A percentile compares a stretch with the other conserved stretches of the same genome.
These are phyloP conservation scores for Boletus vermiculosoides DNA, from an alignment of 768 basidiomycete species.

Conservation along the genomic window DNA sequence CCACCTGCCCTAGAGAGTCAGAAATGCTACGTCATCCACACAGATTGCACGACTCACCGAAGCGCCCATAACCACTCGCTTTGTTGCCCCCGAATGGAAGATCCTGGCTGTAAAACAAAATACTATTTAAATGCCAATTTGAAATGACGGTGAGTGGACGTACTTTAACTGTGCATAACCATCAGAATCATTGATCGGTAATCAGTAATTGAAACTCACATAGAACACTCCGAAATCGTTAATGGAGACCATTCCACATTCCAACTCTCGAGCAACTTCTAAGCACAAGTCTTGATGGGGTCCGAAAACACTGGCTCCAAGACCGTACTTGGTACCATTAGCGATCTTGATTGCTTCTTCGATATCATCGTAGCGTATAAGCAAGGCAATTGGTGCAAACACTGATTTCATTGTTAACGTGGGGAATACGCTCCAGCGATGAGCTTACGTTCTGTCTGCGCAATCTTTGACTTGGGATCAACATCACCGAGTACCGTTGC, in stretches of 20 bases:
- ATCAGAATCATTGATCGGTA: slow-evolving; percentile 16
- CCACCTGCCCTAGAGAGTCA: slow-evolving; percentile 54
- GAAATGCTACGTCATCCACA: slow-evolving; percentile 6
- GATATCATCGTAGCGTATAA: slow-evolving; percentile 80
- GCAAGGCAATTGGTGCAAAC: slow-evolving; percentile 88
- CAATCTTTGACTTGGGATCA: slow-evolving; percentile 66
- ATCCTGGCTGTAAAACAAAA: slow-evolving; percentile 60
- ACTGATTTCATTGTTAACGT: slow-evolving; percentile 47
- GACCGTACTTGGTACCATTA: slow-evolving; percentile 83
- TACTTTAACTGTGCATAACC: slow-evolving; percentile 58
- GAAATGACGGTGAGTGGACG: slow-evolving; percentile 26
- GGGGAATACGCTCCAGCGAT: not conserved
- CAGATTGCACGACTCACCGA: slow-evolving; percentile 50
- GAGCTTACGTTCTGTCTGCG: slow-evolving; percentile 66
- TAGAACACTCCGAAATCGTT: slow-evolving; percentile 94
- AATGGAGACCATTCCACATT: slow-evolving; percentile 96
- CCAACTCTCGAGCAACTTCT: slow-evolving; percentile 74
- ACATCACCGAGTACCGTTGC: slow-evolving; percentile 88
- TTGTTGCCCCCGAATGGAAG: slow-evolving; percentile 95
- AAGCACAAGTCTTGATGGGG: slow-evolving; percentile 76
- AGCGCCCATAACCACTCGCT: slow-evolving; percentile 88
- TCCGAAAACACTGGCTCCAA: slow-evolving; percentile 95
- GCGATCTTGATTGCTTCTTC: slow-evolving; percentile 88
- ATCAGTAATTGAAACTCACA: slow-evolving; percentile 42
- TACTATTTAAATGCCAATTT: not conserved